Evolutionary conservation across 345 rosid genomes (phyloP).

Genomic region (Heritiera littoralis): DNA sequence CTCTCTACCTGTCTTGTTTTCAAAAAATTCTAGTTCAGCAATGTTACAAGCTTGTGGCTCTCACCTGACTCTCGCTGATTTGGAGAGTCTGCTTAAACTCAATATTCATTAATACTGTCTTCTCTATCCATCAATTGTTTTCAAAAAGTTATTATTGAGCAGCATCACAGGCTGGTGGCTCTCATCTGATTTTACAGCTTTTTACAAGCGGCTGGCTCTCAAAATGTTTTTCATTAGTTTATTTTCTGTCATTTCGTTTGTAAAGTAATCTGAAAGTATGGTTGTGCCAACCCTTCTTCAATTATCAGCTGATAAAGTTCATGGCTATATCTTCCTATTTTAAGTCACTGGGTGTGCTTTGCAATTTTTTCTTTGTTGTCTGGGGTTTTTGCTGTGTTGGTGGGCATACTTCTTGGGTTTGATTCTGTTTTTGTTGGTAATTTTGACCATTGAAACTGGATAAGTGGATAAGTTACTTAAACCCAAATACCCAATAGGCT

Average conservation of each 20-base stretch:
- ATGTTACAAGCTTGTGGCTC: no score
- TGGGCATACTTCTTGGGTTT: neutral
- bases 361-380: neutral
- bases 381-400: neutral
- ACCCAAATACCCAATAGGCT: no score
- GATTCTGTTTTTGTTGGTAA: neutral
- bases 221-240: no score
- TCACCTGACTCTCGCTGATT: no score
- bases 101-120: neutral
- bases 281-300: no score
- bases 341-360: neutral
- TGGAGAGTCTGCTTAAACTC: neutral
- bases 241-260: neutral
- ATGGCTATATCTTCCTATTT: neutral
- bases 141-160: neutral
- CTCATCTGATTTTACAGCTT: no score
- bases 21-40: no score
- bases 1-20: no score
- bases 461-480: no score
- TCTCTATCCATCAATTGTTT: neutral
- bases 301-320: neutral
- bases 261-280: no score
- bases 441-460: neutral
- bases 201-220: no score
- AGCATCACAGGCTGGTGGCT: neutral